phyloP scores from a whole-genome alignment of 805 yeast species.

The Candida andamanensis region DNA sequence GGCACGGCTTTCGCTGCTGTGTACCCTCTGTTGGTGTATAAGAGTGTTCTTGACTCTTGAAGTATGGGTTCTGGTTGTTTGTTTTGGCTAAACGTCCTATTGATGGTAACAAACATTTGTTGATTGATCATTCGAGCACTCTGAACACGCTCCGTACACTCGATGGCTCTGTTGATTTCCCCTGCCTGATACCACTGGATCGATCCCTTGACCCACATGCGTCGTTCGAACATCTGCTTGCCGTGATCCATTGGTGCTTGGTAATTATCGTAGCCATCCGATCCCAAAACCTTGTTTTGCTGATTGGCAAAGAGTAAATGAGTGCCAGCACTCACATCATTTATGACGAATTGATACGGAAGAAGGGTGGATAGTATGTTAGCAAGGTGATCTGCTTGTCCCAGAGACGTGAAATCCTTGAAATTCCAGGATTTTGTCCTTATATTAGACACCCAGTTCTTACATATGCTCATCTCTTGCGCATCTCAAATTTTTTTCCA shows the following conservation, averaged over 20 bases:
- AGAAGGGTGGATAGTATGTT: constrained; percentile 13
- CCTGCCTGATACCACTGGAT: constrained; percentile 32
- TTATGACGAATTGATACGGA: background rate
- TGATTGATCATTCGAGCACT: constrained; percentile 30
- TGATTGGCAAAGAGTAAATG: constrained; percentile 70
- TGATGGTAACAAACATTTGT: constrained; percentile 50
- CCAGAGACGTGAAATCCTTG: constrained; percentile 17
- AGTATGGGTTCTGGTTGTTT: constrained; percentile 13
- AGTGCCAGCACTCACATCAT: constrained; percentile 37
- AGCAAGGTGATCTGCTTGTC: constrained; percentile 16
- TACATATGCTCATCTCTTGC: constrained; percentile 1
- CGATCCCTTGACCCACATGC: constrained; percentile 81
- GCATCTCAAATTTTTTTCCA: constrained; percentile 3
- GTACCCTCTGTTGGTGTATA: constrained; percentile 49
- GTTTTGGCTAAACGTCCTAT: constrained; percentile 26
- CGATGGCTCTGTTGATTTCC: background rate
- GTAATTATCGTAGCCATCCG: constrained; percentile 78
- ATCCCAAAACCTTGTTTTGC: constrained; percentile 40
- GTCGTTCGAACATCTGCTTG: constrained; percentile 39
- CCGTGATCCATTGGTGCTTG: constrained; percentile 51
- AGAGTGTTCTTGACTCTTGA: constrained; percentile 52
- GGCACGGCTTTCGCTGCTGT: constrained; percentile 2
- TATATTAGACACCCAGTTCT: constrained; percentile 17
- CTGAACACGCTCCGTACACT: constrained; percentile 51
- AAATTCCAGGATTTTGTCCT: constrained; percentile 16